Base-by-base conservation (phyloP, 495 filamentous ascomycete species). In the Immersiella caudata region DNA sequence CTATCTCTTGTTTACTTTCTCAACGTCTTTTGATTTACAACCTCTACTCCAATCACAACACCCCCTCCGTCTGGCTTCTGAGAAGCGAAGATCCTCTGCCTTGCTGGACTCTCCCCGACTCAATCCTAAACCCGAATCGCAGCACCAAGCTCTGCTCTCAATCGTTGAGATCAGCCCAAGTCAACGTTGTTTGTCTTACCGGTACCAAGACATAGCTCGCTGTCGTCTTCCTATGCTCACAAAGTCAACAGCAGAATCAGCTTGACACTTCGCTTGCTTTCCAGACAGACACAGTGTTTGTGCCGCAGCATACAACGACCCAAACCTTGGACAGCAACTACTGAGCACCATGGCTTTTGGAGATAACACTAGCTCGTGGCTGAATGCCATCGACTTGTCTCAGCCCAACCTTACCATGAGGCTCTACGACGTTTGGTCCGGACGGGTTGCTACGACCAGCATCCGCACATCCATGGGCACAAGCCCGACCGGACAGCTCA, bases 401-500 rank as follows among this genome's bases (percentile, higher is more conserved):
- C 40, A 46, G 16, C 2, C 11, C 2, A 12, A 46, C 11, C 14
- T 46, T 12, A 46, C 40, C 40, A 46, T 46, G 40, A 46, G 40
- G 11, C 40, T 46, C 16, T 46, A 46, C 40, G 40, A 18, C 40
- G 11, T 46, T 46, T 46, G 40, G 40, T 12, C 40, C 16, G 5
- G 40, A 2, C 40, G 40, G 11, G 40, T 46, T 46, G 16, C 40
- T 12, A 46, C 40, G 40, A 46, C 40, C 40, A 46, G 22, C 12
- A 29, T 64, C 22, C 16, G 25, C 22, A 55, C 49, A 14, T 2
- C 1, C 5, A 16, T 55, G 63, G 63, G 27, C n/a, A 16, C 40
- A 18, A 26, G 65, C 6, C 18, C 24, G 24, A 57, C 68, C 46
- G 21, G 57, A 29, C 25, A 65, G 22, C 27, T 27, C 11, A 57